Base-by-base conservation (phyloP, 805 yeast species). In the Suhomyces xylopsoci region DNA sequence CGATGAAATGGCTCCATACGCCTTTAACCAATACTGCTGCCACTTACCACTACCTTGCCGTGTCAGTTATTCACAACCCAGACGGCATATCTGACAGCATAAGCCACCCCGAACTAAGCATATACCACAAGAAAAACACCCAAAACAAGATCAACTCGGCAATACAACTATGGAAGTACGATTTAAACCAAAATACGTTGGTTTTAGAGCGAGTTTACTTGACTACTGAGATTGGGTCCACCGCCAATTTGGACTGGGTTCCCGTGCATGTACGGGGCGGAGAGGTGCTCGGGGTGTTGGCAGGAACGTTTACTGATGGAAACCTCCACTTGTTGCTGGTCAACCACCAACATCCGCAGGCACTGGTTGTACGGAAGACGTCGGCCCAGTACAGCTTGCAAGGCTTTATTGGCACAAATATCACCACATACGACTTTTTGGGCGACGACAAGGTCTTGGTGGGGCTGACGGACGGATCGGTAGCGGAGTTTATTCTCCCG, bases 251-350 rank as follows among this genome's bases (percentile, higher is more conserved):
- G 32, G 60, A 64, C n/a, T 75, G 77, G 80, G 58, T 67, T 17
- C 74, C 80, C 1, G 51, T 66, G 48, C 65, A 67, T 51, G 73
- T 62, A 47, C 30, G 36, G 26, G 57, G 59, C 55, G 58, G 50
- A 3, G 36, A 47, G 7, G 48, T 55, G 2, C 45, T 78, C 14
- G 83, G 83, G 2, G 69, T 78, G 0, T 57, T 85, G n/a, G 77
- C 77, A 5, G 83, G 81, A 9, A 71, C 74, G 0, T 81, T 82
- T 55, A 80, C 81, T 41, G 87, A 83, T 63, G 92, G 92, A 0
- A 63, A 70, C 5, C 63, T 83, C 4, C 82, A 81, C 51, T 59
- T 84, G 5, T 62, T 84, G 15, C 73, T 74, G 47, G 59, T 83
- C 0, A 43, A 71, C 2, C 60, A 62, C 1, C 64, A 62, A 19